A percentile compares a stretch with the other conserved stretches of the same genome.
phyloP scores from a whole-genome alignment of 352 stramenopile species.

The Phytopythium sindhum region DNA sequence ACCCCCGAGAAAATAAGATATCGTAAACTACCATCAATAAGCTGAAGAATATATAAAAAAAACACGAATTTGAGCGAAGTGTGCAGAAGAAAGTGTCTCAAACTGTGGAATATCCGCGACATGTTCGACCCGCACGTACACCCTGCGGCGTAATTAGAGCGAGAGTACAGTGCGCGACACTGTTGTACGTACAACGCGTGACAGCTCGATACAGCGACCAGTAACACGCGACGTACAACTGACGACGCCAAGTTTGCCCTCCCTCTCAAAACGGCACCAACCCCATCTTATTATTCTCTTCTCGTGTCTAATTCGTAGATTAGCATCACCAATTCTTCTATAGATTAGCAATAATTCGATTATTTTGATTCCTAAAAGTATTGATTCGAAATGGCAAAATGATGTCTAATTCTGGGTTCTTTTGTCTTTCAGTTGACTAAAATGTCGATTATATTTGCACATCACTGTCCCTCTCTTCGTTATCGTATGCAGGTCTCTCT shows the following conservation, averaged over 20 bases:
- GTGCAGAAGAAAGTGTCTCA: conserved; percentile 3
- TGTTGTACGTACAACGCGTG: not conserved
- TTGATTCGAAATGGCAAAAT: too few relatives aligned
- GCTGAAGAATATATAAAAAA: not conserved
- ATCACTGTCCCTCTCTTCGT: not conserved
- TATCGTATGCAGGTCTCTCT: not conserved
- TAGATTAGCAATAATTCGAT: too few relatives aligned
- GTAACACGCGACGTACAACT: too few relatives aligned
- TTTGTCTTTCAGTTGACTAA: too few relatives aligned
- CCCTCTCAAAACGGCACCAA: too few relatives aligned
- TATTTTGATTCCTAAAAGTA: too few relatives aligned
- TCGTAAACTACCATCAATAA: not conserved
- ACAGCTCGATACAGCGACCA: not conserved
- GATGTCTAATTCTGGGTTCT: too few relatives aligned
- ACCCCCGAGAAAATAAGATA: not conserved
- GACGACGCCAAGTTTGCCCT: too few relatives aligned
- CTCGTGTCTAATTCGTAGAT: too few relatives aligned
- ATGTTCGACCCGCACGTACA: conserved; percentile 3
- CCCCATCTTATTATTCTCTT: too few relatives aligned
- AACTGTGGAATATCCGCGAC: conserved; percentile 7
- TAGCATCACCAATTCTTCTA: too few relatives aligned
- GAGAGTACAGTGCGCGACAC: conserved; percentile 3
- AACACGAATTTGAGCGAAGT: not conserved
- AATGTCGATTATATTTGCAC: not conserved
- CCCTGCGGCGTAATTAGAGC: not conserved